Conservation (phyloP, 306 rosid species). For the Vachellia pachyceras region DNA sequence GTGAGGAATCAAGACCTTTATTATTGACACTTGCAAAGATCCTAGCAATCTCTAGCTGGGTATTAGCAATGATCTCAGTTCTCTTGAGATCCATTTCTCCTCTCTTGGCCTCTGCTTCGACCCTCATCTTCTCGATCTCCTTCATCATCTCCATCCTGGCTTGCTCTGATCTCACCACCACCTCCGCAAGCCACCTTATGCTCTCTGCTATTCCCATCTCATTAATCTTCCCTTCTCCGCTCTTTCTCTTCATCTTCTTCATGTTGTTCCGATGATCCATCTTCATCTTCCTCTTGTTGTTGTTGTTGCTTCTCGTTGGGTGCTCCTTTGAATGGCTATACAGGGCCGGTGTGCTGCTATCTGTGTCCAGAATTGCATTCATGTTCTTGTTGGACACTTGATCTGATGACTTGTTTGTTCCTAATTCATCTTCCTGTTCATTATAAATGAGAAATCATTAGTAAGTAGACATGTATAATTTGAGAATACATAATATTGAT, state of each 20-base stretch:
- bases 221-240: conserved; percentile 38
- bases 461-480: neutral
- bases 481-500: neutral
- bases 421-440: conserved; percentile 66
- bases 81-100: conserved; percentile 92
- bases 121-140: conserved; percentile 92
- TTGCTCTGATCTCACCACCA: conserved; percentile 83
- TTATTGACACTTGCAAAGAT: conserved; percentile 74
- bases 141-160: conserved; percentile 86
- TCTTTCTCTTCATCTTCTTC: conserved; percentile 27
- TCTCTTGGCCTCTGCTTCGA: conserved; percentile 91
- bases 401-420: conserved; percentile 58
- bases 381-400: conserved; percentile 65
- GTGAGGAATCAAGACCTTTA: conserved; percentile 86
- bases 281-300: conserved; percentile 58
- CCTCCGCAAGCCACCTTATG: conserved; percentile 93
- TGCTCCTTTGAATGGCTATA: conserved; percentile 68
- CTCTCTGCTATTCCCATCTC: conserved; percentile 75
- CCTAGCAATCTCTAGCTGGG: conserved; percentile 94
- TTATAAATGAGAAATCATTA: conserved; percentile 10
- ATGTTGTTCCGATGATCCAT: conserved; percentile 37
- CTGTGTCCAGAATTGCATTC: conserved; percentile 61
- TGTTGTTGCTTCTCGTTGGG: conserved; percentile 42
- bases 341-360: conserved; percentile 89
- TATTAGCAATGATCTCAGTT: conserved; percentile 89